Evolutionary conservation across 2,329 filamentous ascomycete species (phyloP), one percentile per base, ranked within the genome.

Genomic region (Fusarium acutatum): DNA sequence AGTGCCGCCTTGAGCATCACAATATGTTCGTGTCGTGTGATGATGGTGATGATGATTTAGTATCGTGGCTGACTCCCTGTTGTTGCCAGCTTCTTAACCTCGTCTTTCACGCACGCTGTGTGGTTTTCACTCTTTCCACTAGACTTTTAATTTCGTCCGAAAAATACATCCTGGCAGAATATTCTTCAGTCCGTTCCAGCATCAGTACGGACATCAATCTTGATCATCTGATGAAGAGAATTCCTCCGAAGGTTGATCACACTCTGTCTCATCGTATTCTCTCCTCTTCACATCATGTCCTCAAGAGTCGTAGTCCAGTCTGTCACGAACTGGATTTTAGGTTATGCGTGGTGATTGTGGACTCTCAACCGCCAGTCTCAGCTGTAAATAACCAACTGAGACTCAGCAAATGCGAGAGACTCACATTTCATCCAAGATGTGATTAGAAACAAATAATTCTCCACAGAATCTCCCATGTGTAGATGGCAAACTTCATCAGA

Each of bases 361-460:
- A 11, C 6, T 24, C 11, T 24, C 4, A 12, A 4, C 6, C 10
- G 5, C 2, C 6, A 11, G 10, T 12, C 4, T 7, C 22, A 22
- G 12, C 10, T 6, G 7, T 17, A 12, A 14, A 24, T 3, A 32
- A 49, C 30, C 17, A 6, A 5, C 4, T 13, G 7, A 9, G 22
- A 7, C 2, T 4, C 2, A 3, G 4, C 7, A 24, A 8, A 20
- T 2, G 3, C 8, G n/a, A 24, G 30, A 24, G 22, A 34, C 2
- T 11, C 12, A 34, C 12, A 11, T 8, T 14, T 20, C 6, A 34
- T 50, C 17, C 17, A 20, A 0, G 8, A 3, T 2, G n/a, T 26
- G n/a, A 34, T 34, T 26, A 26, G 5, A 0, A 13, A 17, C 3
- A 5, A 13, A 0, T 10, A 1, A 3, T 3, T 0, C 2, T 9